These are phyloP conservation scores for Aspergillus novofumigatus DNA, from an alignment of 2,329 filamentous ascomycete genomes.

Conservation along the genomic window DNA sequence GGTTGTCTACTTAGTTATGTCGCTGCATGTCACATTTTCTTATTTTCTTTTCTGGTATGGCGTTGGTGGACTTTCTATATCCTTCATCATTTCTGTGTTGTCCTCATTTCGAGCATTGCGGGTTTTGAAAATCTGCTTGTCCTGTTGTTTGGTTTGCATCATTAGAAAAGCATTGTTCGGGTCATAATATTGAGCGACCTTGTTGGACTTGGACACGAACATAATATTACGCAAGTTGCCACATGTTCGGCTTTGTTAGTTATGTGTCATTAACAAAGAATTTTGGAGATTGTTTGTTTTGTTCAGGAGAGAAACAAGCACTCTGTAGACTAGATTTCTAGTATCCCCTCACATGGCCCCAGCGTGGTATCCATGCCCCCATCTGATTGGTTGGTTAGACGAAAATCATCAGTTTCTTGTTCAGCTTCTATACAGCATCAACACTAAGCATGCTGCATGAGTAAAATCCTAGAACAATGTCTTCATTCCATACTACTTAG, in stretches of 20 bases:
- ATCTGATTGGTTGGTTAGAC: no score
- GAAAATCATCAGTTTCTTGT: no score
- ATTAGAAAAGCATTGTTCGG: not conserved
- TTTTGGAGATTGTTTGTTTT: not conserved
- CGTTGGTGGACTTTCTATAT: not conserved
- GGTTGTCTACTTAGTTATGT: slow-evolving; percentile 14
- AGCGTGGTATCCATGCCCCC: no score
- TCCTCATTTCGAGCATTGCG: not conserved
- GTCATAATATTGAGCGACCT: not conserved
- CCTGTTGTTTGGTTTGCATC: not conserved
- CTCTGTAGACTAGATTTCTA: no score
- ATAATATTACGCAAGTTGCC: not conserved
- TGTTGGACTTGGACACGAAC: not conserved
- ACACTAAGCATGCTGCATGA: no score
- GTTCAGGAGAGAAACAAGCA: no score
- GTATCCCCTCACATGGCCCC: no score
- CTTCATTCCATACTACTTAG: no score
- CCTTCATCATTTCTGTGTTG: not conserved
- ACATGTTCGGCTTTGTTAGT: not conserved
- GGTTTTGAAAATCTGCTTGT: not conserved
- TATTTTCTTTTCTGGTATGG: not conserved
- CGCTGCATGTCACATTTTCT: not conserved
- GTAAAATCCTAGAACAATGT: no score
- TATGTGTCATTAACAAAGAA: not conserved
- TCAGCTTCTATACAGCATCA: no score